Evolutionary conservation across 2,329 filamentous ascomycete genomes (phyloP), one percentile per base, ranked within the genome.

Genomic region (Penicillium janthinellum): DNA sequence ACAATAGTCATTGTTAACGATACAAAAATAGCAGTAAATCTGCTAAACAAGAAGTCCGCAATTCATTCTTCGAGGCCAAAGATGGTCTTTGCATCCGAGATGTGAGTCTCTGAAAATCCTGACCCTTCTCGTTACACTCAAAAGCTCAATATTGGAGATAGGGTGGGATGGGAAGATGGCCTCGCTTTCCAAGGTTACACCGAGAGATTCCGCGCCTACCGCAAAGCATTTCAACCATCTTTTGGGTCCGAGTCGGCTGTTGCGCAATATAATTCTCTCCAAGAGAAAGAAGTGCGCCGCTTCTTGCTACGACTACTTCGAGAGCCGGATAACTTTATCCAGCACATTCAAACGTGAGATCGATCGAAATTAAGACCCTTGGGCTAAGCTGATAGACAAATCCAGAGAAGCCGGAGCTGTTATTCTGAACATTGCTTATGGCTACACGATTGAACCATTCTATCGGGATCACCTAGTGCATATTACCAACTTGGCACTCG

Each of bases 351-450:
- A 54, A 81, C 69, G 78, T 79, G 59, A 57, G 73, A 10, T 15
- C 25, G 12, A 28, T 14, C n/a, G 1, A 10, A 5, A 7, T 2
- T 8, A 5, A 11, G 25, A 28, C 6, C 1, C n/a, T 35, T 17
- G 5, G 8, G 56, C 35, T n/a, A 48, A n/a, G 42, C 28, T 35
- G 37, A 39, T 25, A 20, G 1, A 12, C 7, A 1, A 7, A 2
- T 38, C 37, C 17, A 79, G 73, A 14, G 69, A 76, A 49, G 73
- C 76, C 0, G 78, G 75, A 1, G 73, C 73, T 0, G 64, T 79
- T 14, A 78, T 81, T 28, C 60, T 82, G n/a, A 77, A 78, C 45
- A 74, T 79, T 15, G 67, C 71, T 2, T 81, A 81, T 63, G 80
- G 80, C 7, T 84, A 83, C 59, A 80, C 71, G 0, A 71, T 76